Evolutionary conservation across 768 basidiomycete genomes (phyloP).

Genomic region (Hygrocybe punicea): DNA sequence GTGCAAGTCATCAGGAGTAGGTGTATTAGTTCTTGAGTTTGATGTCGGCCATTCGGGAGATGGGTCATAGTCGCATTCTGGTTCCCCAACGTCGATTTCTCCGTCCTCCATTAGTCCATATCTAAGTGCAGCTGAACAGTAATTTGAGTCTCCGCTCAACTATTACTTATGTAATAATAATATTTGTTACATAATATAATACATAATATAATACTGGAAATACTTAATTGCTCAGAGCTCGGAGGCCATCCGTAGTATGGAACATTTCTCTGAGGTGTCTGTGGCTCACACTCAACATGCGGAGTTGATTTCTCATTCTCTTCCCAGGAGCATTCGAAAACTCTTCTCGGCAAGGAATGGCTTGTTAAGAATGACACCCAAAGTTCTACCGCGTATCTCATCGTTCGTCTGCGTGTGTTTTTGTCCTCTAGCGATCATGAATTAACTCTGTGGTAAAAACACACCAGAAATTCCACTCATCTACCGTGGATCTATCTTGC

Average conservation of each 20-base stretch:
- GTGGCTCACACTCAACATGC: constrained; percentile 1
- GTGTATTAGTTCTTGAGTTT: constrained; percentile 10
- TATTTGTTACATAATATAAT: too few relatives aligned
- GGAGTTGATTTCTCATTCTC: constrained; percentile 7
- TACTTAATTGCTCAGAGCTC: too few relatives aligned
- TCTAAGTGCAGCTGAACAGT: too few relatives aligned
- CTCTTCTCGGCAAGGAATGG: constrained; percentile 68
- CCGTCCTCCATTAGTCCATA: constrained; percentile 35
- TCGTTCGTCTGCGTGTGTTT: constrained; percentile 49
- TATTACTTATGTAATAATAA: not conserved
- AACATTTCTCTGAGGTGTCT: constrained; percentile 47
- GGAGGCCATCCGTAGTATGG: too few relatives aligned
- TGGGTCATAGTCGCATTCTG: constrained; percentile 42
- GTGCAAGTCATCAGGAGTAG: constrained; percentile 13
- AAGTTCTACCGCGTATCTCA: constrained; percentile 63
- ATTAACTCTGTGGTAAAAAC: not conserved
- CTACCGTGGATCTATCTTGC: constrained; percentile 54
- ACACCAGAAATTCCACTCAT: constrained; percentile 61
- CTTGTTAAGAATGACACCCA: constrained; percentile 60
- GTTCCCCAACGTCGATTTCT: constrained; percentile 24
- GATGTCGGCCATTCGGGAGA: constrained; percentile 61
- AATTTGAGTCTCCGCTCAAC: not conserved
- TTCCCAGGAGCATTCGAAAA: constrained; percentile 53
- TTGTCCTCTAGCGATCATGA: not conserved
- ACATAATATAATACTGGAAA: too few relatives aligned